Percentiles rank a stretch among this genome's conserved stretches.
Conservation (phyloP, 805 yeast species). For the Lipomyces mesembrius region DNA sequence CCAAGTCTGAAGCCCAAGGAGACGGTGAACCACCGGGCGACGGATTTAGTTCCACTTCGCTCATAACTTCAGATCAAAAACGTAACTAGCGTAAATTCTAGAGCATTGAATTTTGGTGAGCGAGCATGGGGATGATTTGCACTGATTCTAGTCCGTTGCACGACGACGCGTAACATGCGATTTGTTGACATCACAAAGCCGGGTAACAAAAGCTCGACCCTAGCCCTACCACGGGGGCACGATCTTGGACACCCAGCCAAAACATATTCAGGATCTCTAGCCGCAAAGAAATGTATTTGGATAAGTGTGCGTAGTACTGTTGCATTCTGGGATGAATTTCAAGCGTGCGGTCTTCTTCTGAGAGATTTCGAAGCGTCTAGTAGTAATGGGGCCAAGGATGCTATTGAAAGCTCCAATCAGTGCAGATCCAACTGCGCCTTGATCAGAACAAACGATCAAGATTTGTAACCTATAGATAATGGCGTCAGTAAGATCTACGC, state of each 20-base stretch:
- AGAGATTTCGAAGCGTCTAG: too few species aligned
- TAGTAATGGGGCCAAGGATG: too few species aligned
- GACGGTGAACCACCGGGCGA: background rate
- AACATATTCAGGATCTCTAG: too few species aligned
- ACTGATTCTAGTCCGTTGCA: too few species aligned
- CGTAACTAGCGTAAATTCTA: too few species aligned
- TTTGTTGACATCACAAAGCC: background rate
- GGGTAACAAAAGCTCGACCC: background rate
- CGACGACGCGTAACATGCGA: too few species aligned
- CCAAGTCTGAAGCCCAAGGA: constrained; percentile 19
- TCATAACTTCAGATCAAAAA: background rate
- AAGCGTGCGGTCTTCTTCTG: too few species aligned
- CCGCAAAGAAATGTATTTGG: too few species aligned
- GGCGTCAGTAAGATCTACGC: background rate
- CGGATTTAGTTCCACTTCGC: background rate
- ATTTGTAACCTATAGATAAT: background rate
- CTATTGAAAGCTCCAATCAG: background rate
- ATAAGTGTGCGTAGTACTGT: too few species aligned
- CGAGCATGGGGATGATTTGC: background rate
- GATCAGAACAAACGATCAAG: background rate
- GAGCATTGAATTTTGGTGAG: background rate
- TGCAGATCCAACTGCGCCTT: background rate
- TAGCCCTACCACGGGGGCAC: background rate
- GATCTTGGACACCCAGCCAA: background rate
- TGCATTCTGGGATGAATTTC: too few species aligned